Percentiles rank a stretch among this genome's conserved stretches.
These are phyloP conservation scores for Pythium chondricola DNA, from an alignment of 352 stramenopile species.

Conservation along the genomic window DNA sequence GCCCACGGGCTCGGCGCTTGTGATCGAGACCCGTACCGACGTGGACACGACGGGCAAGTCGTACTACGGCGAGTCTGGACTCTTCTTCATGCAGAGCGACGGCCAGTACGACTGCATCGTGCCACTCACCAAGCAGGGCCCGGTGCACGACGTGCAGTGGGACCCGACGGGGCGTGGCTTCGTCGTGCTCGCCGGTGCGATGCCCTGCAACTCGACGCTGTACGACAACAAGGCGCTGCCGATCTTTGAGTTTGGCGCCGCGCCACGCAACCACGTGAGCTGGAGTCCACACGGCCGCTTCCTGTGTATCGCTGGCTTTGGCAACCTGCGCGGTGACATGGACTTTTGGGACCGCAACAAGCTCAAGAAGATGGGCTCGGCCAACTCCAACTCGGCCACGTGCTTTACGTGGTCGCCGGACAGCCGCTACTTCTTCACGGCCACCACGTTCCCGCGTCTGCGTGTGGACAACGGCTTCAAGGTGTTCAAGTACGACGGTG, in stretches of 20 bases:
- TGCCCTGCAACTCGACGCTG: conserved; percentile 93
- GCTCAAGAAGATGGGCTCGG: conserved; percentile 90
- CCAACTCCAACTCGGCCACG: conserved; percentile 76
- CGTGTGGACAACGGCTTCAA: conserved; percentile 98
- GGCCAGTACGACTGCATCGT: conserved; percentile 89
- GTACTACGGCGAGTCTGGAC: conserved; percentile 96
- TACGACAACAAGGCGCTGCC: conserved; percentile 95
- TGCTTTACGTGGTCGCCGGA: conserved; percentile 92
- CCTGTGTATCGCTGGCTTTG: conserved; percentile 93
- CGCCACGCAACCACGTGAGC: conserved; percentile 94
- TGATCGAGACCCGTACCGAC: conserved; percentile 90
- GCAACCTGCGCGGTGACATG: conserved; percentile 96
- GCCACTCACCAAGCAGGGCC: conserved; percentile 85
- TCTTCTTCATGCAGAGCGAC: conserved; percentile 94
- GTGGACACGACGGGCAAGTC: conserved; percentile 91
- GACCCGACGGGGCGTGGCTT: conserved; percentile 90
- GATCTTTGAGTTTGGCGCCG: conserved; percentile 95
- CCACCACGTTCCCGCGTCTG: conserved; percentile 96
- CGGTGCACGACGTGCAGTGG: conserved; percentile 95
- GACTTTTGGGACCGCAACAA: conserved; percentile 96
- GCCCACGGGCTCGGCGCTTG: conserved; percentile 73
- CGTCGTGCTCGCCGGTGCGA: conserved; percentile 92
- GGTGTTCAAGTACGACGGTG: conserved; percentile 96
- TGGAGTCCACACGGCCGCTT: conserved; percentile 96
- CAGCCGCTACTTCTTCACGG: conserved; percentile 92